Conservation (phyloP, 192 early-diverging fungal genomes). For the Hyaloraphidium curvatum region DNA sequence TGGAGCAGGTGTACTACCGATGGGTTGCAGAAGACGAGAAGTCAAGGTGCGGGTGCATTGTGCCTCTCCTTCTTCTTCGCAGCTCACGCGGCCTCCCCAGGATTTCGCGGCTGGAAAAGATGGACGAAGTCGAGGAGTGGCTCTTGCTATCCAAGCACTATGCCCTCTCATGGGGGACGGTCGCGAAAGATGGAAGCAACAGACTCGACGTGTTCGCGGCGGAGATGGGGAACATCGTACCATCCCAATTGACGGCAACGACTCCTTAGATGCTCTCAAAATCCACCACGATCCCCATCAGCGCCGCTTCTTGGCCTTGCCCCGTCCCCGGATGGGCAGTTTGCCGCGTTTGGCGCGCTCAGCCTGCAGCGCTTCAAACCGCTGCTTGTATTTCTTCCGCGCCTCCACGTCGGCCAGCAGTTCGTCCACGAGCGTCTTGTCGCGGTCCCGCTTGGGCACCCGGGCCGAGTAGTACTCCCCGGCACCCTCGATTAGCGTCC, state of each 20-base stretch:
- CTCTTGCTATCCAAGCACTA: slow-evolving; percentile 63
- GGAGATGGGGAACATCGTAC: no score
- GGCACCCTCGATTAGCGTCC: slow-evolving; percentile 73
- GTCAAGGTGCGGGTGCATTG: slow-evolving; percentile 8
- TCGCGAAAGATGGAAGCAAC: no score
- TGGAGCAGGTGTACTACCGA: slow-evolving; percentile 31
- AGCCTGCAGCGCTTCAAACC: slow-evolving; percentile 58
- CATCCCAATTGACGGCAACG: no score
- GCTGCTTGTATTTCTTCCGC: slow-evolving; percentile 69
- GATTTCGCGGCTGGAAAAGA: slow-evolving; percentile 52
- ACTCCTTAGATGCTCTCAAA: no score
- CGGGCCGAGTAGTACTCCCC: slow-evolving; percentile 77
- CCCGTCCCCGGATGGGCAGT: no score
- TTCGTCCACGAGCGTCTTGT: slow-evolving; percentile 69
- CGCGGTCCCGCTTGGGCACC: slow-evolving; percentile 69
- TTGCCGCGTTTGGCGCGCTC: slow-evolving; percentile 15
- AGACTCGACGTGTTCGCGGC: no score
- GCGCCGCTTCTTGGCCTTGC: no score
- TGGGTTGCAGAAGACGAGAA: slow-evolving; percentile 18
- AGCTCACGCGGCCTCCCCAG: no score
- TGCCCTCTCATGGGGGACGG: slow-evolving; percentile 40
- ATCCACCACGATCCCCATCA: no score
- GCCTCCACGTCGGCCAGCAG: slow-evolving; percentile 55
- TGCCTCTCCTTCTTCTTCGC: neutral
- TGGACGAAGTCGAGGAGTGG: slow-evolving; percentile 92